Evolutionary conservation across 352 stramenopile genomes (phyloP).

Genomic region (Phytopythium oedochilum): DNA sequence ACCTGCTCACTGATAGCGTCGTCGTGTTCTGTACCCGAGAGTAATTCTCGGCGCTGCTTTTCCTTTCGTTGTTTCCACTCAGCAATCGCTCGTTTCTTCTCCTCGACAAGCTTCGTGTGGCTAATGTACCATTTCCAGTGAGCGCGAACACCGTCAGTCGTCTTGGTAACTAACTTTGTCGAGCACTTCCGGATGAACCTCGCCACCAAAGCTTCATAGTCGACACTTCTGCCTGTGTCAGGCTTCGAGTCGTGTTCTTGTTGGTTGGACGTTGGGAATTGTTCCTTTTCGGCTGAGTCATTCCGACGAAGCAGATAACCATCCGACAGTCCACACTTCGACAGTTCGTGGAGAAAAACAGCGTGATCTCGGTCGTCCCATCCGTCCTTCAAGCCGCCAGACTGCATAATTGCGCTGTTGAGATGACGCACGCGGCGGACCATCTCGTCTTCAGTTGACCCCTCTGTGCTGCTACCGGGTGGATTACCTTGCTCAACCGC

Average conservation of each 20-base stretch:
- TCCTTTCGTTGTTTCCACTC: constrained; percentile 58
- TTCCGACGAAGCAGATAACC: constrained; percentile 28
- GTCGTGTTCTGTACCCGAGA: not conserved
- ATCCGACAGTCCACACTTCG: constrained; percentile 44
- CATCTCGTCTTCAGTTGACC: constrained; percentile 22
- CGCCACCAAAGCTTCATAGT: constrained; percentile 43
- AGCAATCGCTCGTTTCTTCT: constrained; percentile 56
- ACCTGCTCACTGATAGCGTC: constrained; percentile 3
- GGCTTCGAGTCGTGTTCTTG: not conserved
- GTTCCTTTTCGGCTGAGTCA: not conserved
- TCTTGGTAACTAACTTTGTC: constrained; percentile 46
- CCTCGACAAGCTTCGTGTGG: constrained; percentile 41
- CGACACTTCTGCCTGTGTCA: not conserved
- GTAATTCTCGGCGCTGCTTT: constrained; percentile 23
- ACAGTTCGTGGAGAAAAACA: constrained; percentile 33
- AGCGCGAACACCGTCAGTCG: constrained; percentile 38
- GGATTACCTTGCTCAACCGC: not conserved
- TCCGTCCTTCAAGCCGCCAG: constrained; percentile 43
- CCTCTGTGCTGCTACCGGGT: not conserved
- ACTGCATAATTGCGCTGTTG: constrained; percentile 49
- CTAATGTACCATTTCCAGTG: constrained; percentile 71
- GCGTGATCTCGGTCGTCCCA: constrained; percentile 60
- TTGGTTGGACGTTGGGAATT: constrained; percentile 8
- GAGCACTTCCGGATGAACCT: constrained; percentile 50
- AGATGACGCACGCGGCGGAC: constrained; percentile 41